Evolutionary conservation across 305 asterid genomes (phyloP), one percentile per base, ranked within the genome.

Genomic region (Nicotiana rustica): DNA sequence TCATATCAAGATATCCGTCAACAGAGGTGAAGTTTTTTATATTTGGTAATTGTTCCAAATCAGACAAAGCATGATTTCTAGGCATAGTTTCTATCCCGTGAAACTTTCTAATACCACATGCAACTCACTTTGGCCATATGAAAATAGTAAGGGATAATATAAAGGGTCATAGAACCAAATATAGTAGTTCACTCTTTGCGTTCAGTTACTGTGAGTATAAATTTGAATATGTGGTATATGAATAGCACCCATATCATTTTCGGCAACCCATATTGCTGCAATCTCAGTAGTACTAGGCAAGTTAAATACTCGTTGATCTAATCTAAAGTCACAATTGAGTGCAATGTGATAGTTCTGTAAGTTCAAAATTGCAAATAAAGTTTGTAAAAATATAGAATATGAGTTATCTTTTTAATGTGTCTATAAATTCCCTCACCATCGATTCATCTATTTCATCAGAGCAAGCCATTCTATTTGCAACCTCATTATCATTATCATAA

Each of bases 291-390:
- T 4, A 4, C 69, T 57, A 0, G 83, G 81, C 4, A 29, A 6
- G 44, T 69, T 79, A 29, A 79, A 79, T 0, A 35, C 8, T 0
- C 61, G 68, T 3, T 84, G 84, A 31, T 84, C 82, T 0, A 84
- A 15, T 2, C 7, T 12, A 0, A 73, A 64, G 29, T 60, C 6
- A 4, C 12, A n/a, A 1, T 71, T 69, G 0, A 71, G 10, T 1
- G 13, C 33, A 0, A 65, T 65, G 2, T 12, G 13, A 65, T 8
- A 65, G 1, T 65, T 35, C 3, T 5, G 15, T 19, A 10, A 3
- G 14, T 25, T 10, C 5, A 0, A 5, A 10, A 19, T 29, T 0
- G 10, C 70, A n/a, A 0, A 1, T 7, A 65, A 19, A 15, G 33
- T n/a, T 19, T 1, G 12, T 5, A 25, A 19, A 65, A 65, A 65